Conservation (phyloP, 1,139 yeast genomes). For the Suhomyces bolitotheri region DNA sequence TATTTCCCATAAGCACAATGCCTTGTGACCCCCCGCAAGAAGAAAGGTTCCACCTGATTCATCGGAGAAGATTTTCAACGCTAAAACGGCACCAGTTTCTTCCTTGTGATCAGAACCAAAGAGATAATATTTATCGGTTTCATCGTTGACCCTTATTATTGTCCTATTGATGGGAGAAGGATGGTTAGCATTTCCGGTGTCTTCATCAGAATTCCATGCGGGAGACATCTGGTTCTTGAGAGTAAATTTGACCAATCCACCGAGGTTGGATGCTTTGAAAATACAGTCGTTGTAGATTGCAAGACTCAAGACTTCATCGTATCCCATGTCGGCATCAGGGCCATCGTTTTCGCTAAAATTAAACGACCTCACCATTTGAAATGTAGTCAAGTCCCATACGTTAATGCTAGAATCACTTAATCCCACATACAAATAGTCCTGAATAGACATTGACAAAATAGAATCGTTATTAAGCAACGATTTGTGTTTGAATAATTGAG, state of each 20-base stretch:
- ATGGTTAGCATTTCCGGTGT: constrained; percentile 14
- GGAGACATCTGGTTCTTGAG: constrained; percentile 28
- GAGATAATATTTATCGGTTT: constrained; percentile 15
- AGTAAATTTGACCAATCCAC: constrained; percentile 54
- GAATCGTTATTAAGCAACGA: constrained; percentile 67
- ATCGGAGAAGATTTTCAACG: constrained; percentile 30
- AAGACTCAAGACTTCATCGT: constrained; percentile 37
- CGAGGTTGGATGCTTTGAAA: constrained; percentile 55
- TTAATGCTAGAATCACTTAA: constrained; percentile 68
- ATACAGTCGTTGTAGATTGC: constrained; percentile 54
- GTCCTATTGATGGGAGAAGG: constrained; percentile 9
- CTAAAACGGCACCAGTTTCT: constrained; percentile 26
- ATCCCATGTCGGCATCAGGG: constrained; percentile 5
- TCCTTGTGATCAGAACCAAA: constrained; percentile 15
- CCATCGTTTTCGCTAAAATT: constrained; percentile 33
- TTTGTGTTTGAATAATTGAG: constrained; percentile 27
- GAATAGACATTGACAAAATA: constrained; percentile 63
- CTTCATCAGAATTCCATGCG: constrained; percentile 10
- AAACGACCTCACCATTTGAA: constrained; percentile 65
- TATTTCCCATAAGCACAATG: constrained; percentile 41
- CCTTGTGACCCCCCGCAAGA: constrained; percentile 41
- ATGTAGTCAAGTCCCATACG: constrained; percentile 82
- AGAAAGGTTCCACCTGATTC: constrained; percentile 26
- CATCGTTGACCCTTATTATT: constrained; percentile 20
- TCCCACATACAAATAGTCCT: constrained; percentile 76